Conservation (phyloP, 352 stramenopile species). For the Poterioochromonas sp. region DNA sequence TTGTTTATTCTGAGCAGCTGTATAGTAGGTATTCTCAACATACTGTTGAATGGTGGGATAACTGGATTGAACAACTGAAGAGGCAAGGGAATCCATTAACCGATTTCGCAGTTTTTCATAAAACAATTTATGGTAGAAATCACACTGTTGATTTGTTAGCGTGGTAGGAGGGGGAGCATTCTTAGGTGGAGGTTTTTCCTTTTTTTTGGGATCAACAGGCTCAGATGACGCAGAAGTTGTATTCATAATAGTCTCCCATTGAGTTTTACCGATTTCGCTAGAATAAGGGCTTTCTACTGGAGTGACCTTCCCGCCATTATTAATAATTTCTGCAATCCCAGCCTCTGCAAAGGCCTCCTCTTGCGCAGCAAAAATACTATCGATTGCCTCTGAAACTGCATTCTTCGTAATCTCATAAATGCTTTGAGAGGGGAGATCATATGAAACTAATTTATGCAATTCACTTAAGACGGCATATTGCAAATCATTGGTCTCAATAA, state of each 20-base stretch:
- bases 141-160: background rate
- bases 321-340: background rate
- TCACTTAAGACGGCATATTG: background rate
- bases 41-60: background rate
- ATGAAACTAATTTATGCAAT: no score
- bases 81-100: background rate
- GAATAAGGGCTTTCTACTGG: background rate
- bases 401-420: background rate
- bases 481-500: background rate
- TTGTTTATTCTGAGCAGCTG: background rate
- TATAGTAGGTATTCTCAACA: background rate
- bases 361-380: background rate
- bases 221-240: background rate
- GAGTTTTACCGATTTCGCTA: background rate
- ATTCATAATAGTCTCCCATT: background rate
- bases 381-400: background rate
- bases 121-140: conserved; percentile 1
- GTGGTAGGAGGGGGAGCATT: background rate
- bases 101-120: background rate
- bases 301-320: background rate
- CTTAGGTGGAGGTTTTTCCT: background rate
- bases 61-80: background rate
- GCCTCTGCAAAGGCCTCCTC: background rate
- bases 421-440: no score
- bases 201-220: background rate